Percentiles rank a stretch among this genome's conserved stretches.
Conservation (phyloP, 2,329 filamentous ascomycete genomes). For the Fusarium oxysporum region DNA sequence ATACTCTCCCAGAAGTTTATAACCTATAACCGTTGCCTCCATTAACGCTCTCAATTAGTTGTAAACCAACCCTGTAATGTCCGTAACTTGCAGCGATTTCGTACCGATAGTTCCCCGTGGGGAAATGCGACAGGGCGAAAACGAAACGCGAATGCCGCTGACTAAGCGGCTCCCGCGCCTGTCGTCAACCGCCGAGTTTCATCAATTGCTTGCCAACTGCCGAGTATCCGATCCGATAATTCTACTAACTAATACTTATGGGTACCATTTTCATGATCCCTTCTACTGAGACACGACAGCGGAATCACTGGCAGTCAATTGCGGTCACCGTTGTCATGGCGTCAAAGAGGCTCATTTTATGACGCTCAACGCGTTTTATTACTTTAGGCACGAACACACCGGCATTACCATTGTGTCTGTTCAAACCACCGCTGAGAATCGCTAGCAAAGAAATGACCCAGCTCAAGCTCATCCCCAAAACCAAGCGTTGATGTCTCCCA, state of each 20-base stretch:
- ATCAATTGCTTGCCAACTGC: too few relatives aligned
- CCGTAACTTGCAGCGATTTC: neutral
- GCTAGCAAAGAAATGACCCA: slow-evolving; percentile 7
- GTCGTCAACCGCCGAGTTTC: neutral
- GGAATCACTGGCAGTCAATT: rapidly evolving
- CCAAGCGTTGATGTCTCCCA: neutral
- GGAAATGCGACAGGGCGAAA: neutral
- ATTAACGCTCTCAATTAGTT: neutral
- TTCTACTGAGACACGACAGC: neutral
- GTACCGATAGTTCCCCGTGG: neutral
- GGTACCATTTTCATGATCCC: neutral
- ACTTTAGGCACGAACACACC: neutral
- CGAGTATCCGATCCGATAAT: neutral
- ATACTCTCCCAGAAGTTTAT: too few relatives aligned
- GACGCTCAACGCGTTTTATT: neutral
- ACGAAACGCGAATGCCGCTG: neutral
- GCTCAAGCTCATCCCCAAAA: slow-evolving; percentile 9
- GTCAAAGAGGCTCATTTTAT: neutral
- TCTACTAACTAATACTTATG: rapidly evolving
- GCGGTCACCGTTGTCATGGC: neutral
- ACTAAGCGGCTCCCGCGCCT: neutral
- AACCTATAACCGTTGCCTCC: neutral
- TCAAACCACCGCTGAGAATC: slow-evolving; percentile 16
- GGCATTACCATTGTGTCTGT: neutral
- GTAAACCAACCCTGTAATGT: neutral